phyloP scores from a whole-genome alignment of 2,329 filamentous ascomycete genomes.

The Pseudogymnoascus pannorum region DNA sequence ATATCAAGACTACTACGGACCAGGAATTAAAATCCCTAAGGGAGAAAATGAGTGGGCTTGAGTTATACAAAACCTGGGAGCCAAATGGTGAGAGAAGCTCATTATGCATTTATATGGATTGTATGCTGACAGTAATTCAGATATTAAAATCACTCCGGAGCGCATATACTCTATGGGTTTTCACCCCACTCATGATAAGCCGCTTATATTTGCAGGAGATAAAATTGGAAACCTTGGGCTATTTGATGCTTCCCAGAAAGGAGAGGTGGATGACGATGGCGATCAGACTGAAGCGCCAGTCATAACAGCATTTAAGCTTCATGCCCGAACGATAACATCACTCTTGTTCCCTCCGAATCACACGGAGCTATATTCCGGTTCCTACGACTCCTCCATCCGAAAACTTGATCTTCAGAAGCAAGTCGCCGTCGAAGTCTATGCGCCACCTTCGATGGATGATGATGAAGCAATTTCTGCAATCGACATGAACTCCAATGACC shows the following conservation, averaged over 20 bases:
- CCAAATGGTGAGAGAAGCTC: slow-evolving; percentile 56
- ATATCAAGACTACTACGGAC: slow-evolving; percentile 72
- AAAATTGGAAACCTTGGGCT: slow-evolving; percentile 88
- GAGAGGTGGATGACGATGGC: slow-evolving; percentile 52
- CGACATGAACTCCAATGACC: slow-evolving; percentile 65
- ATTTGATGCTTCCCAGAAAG: slow-evolving; percentile 75
- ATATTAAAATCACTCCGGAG: slow-evolving; percentile 87
- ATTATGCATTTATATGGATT: background rate
- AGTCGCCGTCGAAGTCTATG: slow-evolving; percentile 73
- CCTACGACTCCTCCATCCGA: slow-evolving; percentile 88
- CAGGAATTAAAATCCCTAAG: slow-evolving; percentile 66
- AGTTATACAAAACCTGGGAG: slow-evolving; percentile 76
- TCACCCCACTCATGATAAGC: slow-evolving; percentile 79
- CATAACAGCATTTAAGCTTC: slow-evolving; percentile 86
- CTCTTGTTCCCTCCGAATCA: slow-evolving; percentile 70
- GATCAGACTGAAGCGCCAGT: slow-evolving; percentile 63
- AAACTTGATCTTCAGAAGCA: slow-evolving; percentile 78
- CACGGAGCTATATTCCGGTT: slow-evolving; percentile 73
- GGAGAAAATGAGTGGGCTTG: slow-evolving; percentile 67
- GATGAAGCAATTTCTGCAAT: slow-evolving; percentile 79
- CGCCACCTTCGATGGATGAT: slow-evolving; percentile 58
- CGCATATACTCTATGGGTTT: slow-evolving; percentile 81
- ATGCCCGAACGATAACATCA: slow-evolving; percentile 79
- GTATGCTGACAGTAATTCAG: slow-evolving; percentile 34
- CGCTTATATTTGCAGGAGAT: slow-evolving; percentile 86